These are phyloP conservation scores for Silene vulgaris DNA, from an alignment of 179 eudicot genomes.

Conservation along the genomic window DNA sequence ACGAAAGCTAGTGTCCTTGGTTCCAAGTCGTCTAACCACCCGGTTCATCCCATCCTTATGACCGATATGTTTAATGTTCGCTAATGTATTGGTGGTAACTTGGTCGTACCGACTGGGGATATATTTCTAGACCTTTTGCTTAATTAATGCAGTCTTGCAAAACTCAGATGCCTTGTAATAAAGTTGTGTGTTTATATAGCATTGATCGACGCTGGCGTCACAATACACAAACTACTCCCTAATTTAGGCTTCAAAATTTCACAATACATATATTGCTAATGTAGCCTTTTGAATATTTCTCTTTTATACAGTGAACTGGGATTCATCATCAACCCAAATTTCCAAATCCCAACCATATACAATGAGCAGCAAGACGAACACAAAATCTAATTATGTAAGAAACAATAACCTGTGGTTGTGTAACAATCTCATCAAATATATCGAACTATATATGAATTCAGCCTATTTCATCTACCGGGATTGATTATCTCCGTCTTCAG, in stretches of 20 bases:
- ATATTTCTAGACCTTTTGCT: too few relatives aligned
- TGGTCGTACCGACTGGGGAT: too few relatives aligned
- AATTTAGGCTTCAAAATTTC: too few relatives aligned
- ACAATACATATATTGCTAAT: too few relatives aligned
- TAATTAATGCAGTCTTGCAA: too few relatives aligned
- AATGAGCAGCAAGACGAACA: slow-evolving; percentile 14
- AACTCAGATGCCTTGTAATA: too few relatives aligned
- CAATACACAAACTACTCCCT: too few relatives aligned
- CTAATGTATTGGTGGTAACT: too few relatives aligned
- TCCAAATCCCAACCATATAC: slow-evolving; percentile 33
- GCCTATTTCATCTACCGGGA: slow-evolving; percentile 20
- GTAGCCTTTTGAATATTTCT: slow-evolving; percentile 3
- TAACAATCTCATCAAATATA: not conserved
- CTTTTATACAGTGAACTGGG: slow-evolving; percentile 30
- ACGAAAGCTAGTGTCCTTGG: slow-evolving; percentile 68
- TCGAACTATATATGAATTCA: too few relatives aligned
- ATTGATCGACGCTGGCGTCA: too few relatives aligned
- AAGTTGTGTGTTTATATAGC: too few relatives aligned
- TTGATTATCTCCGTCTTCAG: slow-evolving; percentile 41
- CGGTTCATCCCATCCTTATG: slow-evolving; percentile 52
- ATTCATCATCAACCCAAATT: slow-evolving; percentile 39
- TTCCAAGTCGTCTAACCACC: slow-evolving; percentile 28
- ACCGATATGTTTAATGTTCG: slow-evolving; percentile 25
- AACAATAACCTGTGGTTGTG: not conserved
- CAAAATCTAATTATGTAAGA: slow-evolving; percentile 11